Percentiles rank a stretch among this genome's conserved stretches.
Evolutionary conservation across 192 early-diverging fungal genomes (phyloP).

Genomic region (Linderina pennispora): DNA sequence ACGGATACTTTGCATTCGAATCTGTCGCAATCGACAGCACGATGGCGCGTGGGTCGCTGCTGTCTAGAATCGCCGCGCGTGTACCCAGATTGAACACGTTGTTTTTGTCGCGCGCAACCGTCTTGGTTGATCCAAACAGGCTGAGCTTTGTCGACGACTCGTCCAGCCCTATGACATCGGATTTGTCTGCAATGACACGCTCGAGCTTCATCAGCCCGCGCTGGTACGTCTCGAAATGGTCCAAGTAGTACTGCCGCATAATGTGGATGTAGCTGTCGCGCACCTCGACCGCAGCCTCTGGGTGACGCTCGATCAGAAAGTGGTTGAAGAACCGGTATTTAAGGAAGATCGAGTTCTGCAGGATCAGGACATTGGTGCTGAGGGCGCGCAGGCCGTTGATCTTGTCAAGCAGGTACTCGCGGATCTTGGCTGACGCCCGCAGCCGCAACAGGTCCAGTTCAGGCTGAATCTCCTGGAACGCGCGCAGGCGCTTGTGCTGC

Average conservation of each 20-base stretch:
- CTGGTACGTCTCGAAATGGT: slow-evolving; percentile 88
- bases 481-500: slow-evolving; percentile 68
- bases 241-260: slow-evolving; percentile 78
- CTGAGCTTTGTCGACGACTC: slow-evolving; percentile 68
- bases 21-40: slow-evolving; percentile 49
- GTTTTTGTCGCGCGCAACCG: slow-evolving; percentile 66
- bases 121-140: slow-evolving; percentile 63
- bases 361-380: slow-evolving; percentile 88
- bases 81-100: slow-evolving; percentile 84
- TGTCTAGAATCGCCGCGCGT: slow-evolving; percentile 68
- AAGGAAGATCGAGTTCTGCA: slow-evolving; percentile 86
- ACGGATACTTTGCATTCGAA: slow-evolving; percentile 48
- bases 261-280: slow-evolving; percentile 80
- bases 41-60: slow-evolving; percentile 80
- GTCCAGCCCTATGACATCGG: slow-evolving; percentile 82
- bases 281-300: slow-evolving; percentile 83
- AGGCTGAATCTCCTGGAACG: slow-evolving; percentile 81
- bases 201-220: slow-evolving; percentile 70
- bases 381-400: slow-evolving; percentile 83
- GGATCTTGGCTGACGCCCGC: slow-evolving; percentile 76
- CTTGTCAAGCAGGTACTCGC: slow-evolving; percentile 80
- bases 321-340: slow-evolving; percentile 90
- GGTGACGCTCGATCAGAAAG: slow-evolving; percentile 85
- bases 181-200: slow-evolving; percentile 69
- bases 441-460: slow-evolving; percentile 88